A percentile compares a stretch with the other conserved stretches of the same genome.
These are phyloP conservation scores for Amanita inopinata DNA, from an alignment of 768 basidiomycete species.

Conservation along the genomic window DNA sequence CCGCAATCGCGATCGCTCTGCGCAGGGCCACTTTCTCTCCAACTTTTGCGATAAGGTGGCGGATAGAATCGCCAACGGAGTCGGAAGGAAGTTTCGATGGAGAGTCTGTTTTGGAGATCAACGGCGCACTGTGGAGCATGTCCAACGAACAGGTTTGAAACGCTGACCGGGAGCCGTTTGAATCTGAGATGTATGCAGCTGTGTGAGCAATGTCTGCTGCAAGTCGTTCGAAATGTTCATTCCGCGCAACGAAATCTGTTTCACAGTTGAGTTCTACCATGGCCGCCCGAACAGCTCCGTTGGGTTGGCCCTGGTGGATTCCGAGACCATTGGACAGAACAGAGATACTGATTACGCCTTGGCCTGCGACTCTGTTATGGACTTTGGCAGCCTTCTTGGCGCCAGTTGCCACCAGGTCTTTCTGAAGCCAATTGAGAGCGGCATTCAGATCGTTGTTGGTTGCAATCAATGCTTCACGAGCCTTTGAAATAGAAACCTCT, in stretches of 20 bases:
- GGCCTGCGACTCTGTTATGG: constrained; percentile 56
- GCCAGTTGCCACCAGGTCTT: constrained; percentile 62
- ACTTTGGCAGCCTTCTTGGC: constrained; percentile 80
- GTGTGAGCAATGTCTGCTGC: constrained; percentile 78
- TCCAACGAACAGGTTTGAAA: constrained; percentile 46
- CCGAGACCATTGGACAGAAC: constrained; percentile 57
- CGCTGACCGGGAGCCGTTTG: constrained; percentile 19
- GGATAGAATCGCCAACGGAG: constrained; percentile 56
- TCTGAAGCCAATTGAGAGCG: constrained; percentile 75
- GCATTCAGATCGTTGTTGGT: constrained; percentile 62
- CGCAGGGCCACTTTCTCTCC: constrained; percentile 72
- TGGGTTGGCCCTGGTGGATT: constrained; percentile 21
- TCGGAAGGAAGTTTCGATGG: constrained; percentile 25
- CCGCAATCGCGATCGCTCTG: constrained; percentile 41
- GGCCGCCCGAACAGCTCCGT: constrained; percentile 56
- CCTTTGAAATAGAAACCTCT: constrained; percentile 79
- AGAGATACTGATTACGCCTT: constrained; percentile 75
- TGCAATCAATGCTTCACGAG: constrained; percentile 74
- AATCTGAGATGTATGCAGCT: constrained; percentile 58
- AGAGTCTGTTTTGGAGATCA: constrained; percentile 35
- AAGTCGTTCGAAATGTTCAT: constrained; percentile 69
- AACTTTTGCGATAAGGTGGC: constrained; percentile 61
- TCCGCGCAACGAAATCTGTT: constrained; percentile 91
- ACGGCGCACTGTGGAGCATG: constrained; percentile 47
- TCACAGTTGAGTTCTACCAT: constrained; percentile 95